Evolutionary conservation across 768 basidiomycete genomes (phyloP).

Genomic region (Lactarius psammicola): DNA sequence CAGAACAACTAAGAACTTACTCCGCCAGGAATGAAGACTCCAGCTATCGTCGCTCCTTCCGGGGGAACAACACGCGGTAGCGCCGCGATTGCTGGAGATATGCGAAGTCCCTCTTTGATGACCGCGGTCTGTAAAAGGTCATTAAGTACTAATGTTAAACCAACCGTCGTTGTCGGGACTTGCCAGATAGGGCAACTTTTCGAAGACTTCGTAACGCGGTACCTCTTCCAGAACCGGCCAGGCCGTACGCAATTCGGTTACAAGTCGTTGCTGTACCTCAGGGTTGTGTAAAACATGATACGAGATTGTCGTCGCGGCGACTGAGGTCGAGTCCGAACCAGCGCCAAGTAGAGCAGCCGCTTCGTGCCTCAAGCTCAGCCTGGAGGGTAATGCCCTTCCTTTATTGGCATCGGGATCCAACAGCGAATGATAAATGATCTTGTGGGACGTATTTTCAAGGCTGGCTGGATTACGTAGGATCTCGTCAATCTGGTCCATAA

Average conservation of each 20-base stretch:
- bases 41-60: conserved; percentile 1
- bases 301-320: background rate
- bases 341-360: background rate
- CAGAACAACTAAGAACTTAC: background rate
- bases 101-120: background rate
- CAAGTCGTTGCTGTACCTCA: background rate
- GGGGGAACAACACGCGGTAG: conserved; percentile 23
- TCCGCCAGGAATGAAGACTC: background rate
- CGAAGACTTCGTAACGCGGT: too few relatives aligned
- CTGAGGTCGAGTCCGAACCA: background rate
- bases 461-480: background rate
- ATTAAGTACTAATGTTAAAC: background rate
- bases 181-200: too few relatives aligned
- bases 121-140: background rate
- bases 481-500: background rate
- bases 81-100: background rate
- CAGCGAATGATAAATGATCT: background rate
- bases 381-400: background rate
- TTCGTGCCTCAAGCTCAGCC: background rate
- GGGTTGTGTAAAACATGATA: background rate
- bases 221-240: background rate
- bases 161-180: background rate
- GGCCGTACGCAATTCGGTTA: background rate
- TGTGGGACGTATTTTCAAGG: background rate
- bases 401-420: background rate